Evolutionary conservation across 129 eudicot genomes (phyloP).

Genomic region (Deinandra increscens): DNA sequence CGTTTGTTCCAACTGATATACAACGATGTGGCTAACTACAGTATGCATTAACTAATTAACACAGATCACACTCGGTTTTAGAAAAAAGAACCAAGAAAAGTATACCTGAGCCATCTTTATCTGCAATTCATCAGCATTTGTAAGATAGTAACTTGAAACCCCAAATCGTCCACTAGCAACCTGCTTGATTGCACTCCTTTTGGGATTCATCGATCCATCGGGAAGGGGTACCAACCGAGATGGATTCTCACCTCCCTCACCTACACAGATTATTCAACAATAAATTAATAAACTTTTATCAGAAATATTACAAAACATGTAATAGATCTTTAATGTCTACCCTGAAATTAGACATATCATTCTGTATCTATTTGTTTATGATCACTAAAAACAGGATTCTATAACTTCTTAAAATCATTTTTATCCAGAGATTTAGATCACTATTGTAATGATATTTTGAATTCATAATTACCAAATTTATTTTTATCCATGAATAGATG

Average conservation of each 20-base stretch:
- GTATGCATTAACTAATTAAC: neutral
- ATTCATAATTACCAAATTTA: no score
- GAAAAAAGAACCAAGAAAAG: neutral
- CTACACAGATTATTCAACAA: constrained; percentile 29
- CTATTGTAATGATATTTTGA: no score
- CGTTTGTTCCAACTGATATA: constrained; percentile 43
- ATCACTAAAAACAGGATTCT: neutral
- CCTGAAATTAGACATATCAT: neutral
- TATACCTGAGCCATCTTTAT: constrained; percentile 98
- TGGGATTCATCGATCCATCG: constrained; percentile 90
- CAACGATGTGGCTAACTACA: constrained; percentile 19
- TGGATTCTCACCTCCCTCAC: constrained; percentile 99
- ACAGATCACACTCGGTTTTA: neutral
- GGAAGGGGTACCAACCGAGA: constrained; percentile 94
- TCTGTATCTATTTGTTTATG: neutral
- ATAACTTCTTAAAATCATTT: neutral
- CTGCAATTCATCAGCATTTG: constrained; percentile 95
- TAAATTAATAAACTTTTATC: neutral
- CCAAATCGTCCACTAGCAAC: constrained; percentile 99
- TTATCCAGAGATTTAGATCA: neutral
- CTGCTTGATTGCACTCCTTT: constrained; percentile 95
- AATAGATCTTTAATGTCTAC: no score
- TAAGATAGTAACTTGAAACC: constrained; percentile 89
- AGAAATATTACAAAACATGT: neutral
- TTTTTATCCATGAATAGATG: no score